Conservation (phyloP, 306 rosid species). For the Cicer bijugum region DNA sequence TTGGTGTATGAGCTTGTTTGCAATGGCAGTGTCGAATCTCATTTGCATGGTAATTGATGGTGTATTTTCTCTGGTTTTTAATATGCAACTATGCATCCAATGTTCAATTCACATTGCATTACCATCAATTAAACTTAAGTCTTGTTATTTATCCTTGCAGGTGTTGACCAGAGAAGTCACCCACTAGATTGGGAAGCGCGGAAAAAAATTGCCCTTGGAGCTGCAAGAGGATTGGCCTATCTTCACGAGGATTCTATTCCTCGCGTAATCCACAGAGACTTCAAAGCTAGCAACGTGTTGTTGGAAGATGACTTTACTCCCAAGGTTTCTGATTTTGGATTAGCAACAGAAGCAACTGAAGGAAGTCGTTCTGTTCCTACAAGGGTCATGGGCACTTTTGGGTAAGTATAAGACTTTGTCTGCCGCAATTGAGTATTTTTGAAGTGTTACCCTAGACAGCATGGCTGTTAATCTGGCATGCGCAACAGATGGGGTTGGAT, state of each 20-base stretch:
- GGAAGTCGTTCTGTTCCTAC: slow-evolving; percentile 88
- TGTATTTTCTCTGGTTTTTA: slow-evolving; percentile 36
- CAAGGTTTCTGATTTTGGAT: slow-evolving; percentile 95
- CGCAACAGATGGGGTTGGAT: background rate
- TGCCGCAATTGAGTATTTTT: slow-evolving; percentile 24
- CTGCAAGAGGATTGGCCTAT: slow-evolving; percentile 97
- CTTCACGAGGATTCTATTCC: slow-evolving; percentile 98
- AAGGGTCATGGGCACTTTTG: slow-evolving; percentile 97
- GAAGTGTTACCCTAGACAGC: slow-evolving; percentile 10
- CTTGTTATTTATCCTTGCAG: slow-evolving; percentile 53
- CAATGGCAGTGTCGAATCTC: slow-evolving; percentile 98
- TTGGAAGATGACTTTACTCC: slow-evolving; percentile 93
- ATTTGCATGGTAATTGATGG: slow-evolving; percentile 89
- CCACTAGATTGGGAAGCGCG: slow-evolving; percentile 97
- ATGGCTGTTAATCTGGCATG: background rate
- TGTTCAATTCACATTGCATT: slow-evolving; percentile 29
- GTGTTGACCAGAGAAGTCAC: slow-evolving; percentile 68
- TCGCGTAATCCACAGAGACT: slow-evolving; percentile 93
- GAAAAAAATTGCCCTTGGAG: slow-evolving; percentile 89
- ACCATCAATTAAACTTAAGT: slow-evolving; percentile 28
- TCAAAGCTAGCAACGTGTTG: slow-evolving; percentile 89
- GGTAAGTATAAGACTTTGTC: slow-evolving; percentile 56
- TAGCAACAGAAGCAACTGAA: slow-evolving; percentile 97
- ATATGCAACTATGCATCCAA: slow-evolving; percentile 33
- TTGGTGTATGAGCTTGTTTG: slow-evolving; percentile 87